Evolutionary conservation across 805 yeast genomes (phyloP).

Genomic region (Saturnispora kantuleensis): DNA sequence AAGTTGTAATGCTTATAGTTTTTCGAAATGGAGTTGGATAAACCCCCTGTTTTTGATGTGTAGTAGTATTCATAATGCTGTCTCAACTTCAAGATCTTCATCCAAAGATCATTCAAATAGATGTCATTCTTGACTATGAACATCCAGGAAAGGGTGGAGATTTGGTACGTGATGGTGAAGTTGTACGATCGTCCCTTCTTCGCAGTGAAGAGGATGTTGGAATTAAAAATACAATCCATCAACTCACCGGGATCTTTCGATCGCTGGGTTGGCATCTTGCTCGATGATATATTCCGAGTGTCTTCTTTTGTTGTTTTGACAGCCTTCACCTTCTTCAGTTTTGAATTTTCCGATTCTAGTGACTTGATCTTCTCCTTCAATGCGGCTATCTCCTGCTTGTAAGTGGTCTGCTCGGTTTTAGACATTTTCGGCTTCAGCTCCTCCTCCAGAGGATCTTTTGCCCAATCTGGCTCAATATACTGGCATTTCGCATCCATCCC

Average conservation of each 20-base stretch:
- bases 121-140: constrained; percentile 52
- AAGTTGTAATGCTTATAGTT: constrained; percentile 26
- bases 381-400: not conserved
- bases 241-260: constrained; percentile 20
- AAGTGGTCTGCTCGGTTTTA: constrained; percentile 3
- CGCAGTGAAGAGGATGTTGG: constrained; percentile 29
- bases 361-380: constrained; percentile 14
- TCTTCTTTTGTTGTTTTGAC: not conserved
- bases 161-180: constrained; percentile 30
- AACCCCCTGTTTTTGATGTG: constrained; percentile 23
- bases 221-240: constrained; percentile 26
- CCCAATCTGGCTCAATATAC: constrained; percentile 54
- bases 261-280: constrained; percentile 1
- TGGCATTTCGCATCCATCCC: constrained; percentile 51
- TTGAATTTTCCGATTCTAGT: constrained; percentile 20
- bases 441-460: constrained; percentile 32
- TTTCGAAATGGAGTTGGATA: constrained; percentile 20
- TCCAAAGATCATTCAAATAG: constrained; percentile 44
- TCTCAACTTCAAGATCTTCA: constrained; percentile 27
- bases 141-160: constrained; percentile 46
- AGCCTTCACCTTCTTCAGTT: constrained; percentile 21
- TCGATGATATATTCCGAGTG: not conserved
- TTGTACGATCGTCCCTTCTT: constrained; percentile 27
- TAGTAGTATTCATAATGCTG: constrained; percentile 30
- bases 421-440: constrained; percentile 21